Evolutionary conservation across 2,329 filamentous ascomycete genomes (phyloP).

Genomic region (Paecilomyces dactylethromorphus): DNA sequence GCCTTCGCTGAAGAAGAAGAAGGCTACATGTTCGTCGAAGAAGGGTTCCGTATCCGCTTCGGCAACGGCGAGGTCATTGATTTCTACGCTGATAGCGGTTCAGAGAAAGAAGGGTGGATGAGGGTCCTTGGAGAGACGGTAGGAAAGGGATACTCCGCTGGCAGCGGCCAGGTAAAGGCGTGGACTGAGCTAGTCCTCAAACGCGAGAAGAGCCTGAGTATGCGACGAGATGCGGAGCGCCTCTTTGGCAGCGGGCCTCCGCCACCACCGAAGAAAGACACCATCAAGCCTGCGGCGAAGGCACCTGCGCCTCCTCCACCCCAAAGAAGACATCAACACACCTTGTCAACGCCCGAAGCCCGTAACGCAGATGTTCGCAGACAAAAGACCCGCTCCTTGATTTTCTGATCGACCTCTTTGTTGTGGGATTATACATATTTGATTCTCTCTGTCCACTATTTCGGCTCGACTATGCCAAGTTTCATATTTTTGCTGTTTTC

Average conservation of each 20-base stretch:
- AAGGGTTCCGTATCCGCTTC: constrained; percentile 97
- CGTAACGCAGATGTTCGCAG: constrained; percentile 28
- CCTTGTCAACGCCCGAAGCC: constrained; percentile 33
- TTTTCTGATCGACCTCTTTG: constrained; percentile 22
- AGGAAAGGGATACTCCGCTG: constrained; percentile 46
- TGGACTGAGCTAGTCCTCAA: constrained; percentile 58
- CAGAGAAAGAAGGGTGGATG: constrained; percentile 94
- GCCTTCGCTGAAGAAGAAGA: constrained; percentile 98
- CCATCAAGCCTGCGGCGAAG: constrained; percentile 17
- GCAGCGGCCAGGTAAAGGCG: constrained; percentile 43
- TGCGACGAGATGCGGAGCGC: constrained; percentile 22
- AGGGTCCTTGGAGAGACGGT: constrained; percentile 68
- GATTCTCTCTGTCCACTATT: constrained; percentile 1
- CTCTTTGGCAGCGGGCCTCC: constrained; percentile 13
- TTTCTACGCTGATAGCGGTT: constrained; percentile 87
- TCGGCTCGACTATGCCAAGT: constrained; percentile 5
- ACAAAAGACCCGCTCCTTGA: constrained; percentile 36
- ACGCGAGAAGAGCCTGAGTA: constrained; percentile 34
- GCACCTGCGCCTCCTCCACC: constrained; percentile 22
- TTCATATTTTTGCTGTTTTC: constrained; percentile 8
- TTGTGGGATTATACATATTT: not conserved
- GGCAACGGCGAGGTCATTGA: constrained; percentile 98
- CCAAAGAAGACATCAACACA: constrained; percentile 30
- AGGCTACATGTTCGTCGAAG: constrained; percentile 99
- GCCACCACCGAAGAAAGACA: constrained; percentile 17